A percentile compares a stretch with the other conserved stretches of the same genome.
These are phyloP conservation scores for Westerdykella aurantiaca DNA, from an alignment of 2,329 filamentous ascomycete genomes.

Conservation along the genomic window DNA sequence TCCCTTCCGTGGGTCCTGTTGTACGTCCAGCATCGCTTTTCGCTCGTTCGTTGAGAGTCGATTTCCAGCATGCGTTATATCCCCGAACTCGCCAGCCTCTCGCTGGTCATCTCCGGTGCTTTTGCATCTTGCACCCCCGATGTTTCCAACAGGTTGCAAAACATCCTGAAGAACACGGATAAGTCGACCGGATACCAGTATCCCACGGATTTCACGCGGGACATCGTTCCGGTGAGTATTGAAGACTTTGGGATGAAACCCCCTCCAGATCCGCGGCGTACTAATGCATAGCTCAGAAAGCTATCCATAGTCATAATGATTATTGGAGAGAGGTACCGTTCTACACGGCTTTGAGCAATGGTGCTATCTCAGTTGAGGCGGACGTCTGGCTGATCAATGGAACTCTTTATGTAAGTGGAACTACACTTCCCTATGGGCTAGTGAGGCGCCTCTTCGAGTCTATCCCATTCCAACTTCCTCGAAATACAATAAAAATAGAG, in stretches of 20 bases:
- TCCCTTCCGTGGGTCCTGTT: no score
- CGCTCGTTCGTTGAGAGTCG: not conserved
- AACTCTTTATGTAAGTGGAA: slow-evolving; percentile 46
- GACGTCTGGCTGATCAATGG: slow-evolving; percentile 56
- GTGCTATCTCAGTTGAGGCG: slow-evolving; percentile 54
- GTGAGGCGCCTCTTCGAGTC: no score
- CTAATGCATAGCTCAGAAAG: slow-evolving; percentile 35
- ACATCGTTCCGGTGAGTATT: slow-evolving; percentile 48
- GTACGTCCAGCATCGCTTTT: no score
- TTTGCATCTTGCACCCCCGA: slow-evolving; percentile 32
- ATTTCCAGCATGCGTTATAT: slow-evolving; percentile 17
- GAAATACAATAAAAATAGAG: no score
- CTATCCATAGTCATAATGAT: slow-evolving; percentile 55
- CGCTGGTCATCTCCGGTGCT: slow-evolving; percentile 10
- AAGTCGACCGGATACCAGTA: slow-evolving; percentile 51
- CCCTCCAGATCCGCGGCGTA: not conserved
- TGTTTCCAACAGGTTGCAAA: slow-evolving; percentile 47
- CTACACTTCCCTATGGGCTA: no score
- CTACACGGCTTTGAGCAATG: slow-evolving; percentile 51
- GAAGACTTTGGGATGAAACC: not conserved
- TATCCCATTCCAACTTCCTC: not conserved
- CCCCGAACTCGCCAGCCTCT: slow-evolving; percentile 1
- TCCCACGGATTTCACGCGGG: slow-evolving; percentile 57
- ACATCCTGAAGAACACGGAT: slow-evolving; percentile 52
- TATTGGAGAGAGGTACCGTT: slow-evolving; percentile 50